Conservation (phyloP, 2,329 filamentous ascomycete species). For the Cladophialophora exuberans region DNA sequence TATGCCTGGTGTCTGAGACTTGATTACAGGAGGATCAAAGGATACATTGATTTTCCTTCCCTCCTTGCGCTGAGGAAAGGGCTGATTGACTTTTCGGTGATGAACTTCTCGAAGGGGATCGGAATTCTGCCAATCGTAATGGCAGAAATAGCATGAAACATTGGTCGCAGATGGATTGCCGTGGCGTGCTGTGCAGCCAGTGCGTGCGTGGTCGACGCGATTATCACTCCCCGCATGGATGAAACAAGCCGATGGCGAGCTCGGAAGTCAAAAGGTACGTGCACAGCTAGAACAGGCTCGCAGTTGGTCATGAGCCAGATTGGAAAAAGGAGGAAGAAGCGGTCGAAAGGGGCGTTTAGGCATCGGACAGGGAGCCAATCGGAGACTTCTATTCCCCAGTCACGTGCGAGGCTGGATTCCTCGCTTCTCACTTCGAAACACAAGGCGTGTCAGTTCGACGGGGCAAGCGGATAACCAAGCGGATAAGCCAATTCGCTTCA, state of each 20-base stretch:
- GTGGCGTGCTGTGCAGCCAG: too few relatives aligned
- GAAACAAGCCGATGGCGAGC: conserved; percentile 15
- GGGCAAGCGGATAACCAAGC: not conserved
- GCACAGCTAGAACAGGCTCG: not conserved
- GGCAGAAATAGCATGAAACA: conserved; percentile 22
- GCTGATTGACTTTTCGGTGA: conserved; percentile 1
- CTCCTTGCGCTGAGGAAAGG: not conserved
- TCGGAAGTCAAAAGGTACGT: not conserved
- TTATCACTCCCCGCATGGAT: conserved; percentile 8
- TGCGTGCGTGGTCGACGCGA: not conserved
- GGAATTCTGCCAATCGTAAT: not conserved
- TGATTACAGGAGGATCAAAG: too few relatives aligned
- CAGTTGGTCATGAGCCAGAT: not conserved
- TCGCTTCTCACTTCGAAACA: conserved; percentile 6
- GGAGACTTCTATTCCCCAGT: not conserved
- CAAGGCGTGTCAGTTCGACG: conserved; percentile 1
- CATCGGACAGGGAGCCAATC: not conserved
- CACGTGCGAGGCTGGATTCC: conserved; percentile 16
- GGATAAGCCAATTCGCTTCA: not conserved
- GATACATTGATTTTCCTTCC: too few relatives aligned
- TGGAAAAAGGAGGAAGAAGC: not conserved
- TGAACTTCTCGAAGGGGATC: not conserved
- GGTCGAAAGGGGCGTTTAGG: conserved; percentile 4
- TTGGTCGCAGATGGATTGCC: conserved; percentile 6
- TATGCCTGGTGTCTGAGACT: too few relatives aligned